A percentile compares a stretch with the other conserved stretches of the same genome.
Evolutionary conservation across 2,329 filamentous ascomycete species (phyloP).

Genomic region (Phialophora expanda): DNA sequence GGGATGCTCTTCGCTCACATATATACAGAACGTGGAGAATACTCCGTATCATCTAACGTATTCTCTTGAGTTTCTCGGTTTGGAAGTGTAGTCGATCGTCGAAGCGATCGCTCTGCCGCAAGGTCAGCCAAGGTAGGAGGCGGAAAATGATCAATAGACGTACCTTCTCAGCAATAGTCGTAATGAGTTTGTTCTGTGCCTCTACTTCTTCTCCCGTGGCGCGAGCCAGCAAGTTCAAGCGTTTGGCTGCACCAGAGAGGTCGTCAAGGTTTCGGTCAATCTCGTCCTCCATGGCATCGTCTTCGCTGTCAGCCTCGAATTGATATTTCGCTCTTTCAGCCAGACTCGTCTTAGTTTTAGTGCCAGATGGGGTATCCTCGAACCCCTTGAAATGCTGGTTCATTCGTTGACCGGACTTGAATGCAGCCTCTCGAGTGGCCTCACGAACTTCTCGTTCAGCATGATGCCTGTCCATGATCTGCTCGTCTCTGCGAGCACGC

Average conservation of each 20-base stretch:
- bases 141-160: neutral
- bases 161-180: conserved; percentile 79
- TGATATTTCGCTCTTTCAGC: conserved; percentile 74
- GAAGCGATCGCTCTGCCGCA: conserved; percentile 39
- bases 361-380: conserved; percentile 58
- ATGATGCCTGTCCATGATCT: conserved; percentile 69
- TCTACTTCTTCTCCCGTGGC: conserved; percentile 78
- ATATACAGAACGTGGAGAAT: conserved; percentile 2
- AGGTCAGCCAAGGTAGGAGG: conserved; percentile 20
- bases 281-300: conserved; percentile 72
- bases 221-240: conserved; percentile 73
- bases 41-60: conserved; percentile 23
- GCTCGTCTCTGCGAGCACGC: conserved; percentile 67
- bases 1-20: neutral
- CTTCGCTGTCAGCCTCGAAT: conserved; percentile 75
- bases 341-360: conserved; percentile 59
- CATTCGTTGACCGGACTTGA: conserved; percentile 59
- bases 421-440: conserved; percentile 61
- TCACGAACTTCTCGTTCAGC: conserved; percentile 63
- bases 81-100: conserved; percentile 39
- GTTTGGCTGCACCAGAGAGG: conserved; percentile 65
- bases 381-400: conserved; percentile 70
- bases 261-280: conserved; percentile 70
- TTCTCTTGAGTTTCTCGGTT: conserved; percentile 39
- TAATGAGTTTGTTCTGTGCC: conserved; percentile 76